phyloP scores from a whole-genome alignment of 176 grass and related monocot species.

The Rhynchospora pubera region DNA sequence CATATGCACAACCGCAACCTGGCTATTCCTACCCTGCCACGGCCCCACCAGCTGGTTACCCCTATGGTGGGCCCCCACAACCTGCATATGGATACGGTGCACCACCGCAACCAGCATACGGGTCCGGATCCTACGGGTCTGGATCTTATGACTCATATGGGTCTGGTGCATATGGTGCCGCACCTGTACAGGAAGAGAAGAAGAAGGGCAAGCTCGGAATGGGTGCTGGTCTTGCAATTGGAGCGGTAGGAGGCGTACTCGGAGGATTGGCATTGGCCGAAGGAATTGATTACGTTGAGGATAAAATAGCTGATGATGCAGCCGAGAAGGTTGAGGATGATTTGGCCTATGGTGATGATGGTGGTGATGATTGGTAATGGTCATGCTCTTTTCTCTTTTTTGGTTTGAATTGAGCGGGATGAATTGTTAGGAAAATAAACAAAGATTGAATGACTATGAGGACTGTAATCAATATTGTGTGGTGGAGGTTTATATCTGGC shows the following conservation, averaged over 20 bases:
- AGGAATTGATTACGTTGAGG: conserved; percentile 58
- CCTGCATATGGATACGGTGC: conserved; percentile 15
- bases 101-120: conserved; percentile 4
- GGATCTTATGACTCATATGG: background rate
- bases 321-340: conserved; percentile 57
- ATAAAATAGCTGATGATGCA: conserved; percentile 57
- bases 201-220: conserved; percentile 54
- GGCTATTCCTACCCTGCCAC: conserved; percentile 16
- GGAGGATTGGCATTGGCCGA: conserved; percentile 56
- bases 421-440: background rate
- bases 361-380: conserved; percentile 29
- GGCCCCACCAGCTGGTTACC: conserved; percentile 15
- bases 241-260: conserved; percentile 51
- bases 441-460: background rate
- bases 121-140: conserved; percentile 10
- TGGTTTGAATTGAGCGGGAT: background rate
- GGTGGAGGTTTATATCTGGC: background rate
- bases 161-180: conserved; percentile 15
- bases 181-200: conserved; percentile 3
- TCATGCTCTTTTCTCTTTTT: background rate
- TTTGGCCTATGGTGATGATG: conserved; percentile 20
- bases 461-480: background rate
- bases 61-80: conserved; percentile 8
- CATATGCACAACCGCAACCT: background rate
- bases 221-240: conserved; percentile 55